A percentile compares a stretch with the other conserved stretches of the same genome.
Conservation (phyloP, 176 grass and related monocot species). For the Raddia distichophylla region DNA sequence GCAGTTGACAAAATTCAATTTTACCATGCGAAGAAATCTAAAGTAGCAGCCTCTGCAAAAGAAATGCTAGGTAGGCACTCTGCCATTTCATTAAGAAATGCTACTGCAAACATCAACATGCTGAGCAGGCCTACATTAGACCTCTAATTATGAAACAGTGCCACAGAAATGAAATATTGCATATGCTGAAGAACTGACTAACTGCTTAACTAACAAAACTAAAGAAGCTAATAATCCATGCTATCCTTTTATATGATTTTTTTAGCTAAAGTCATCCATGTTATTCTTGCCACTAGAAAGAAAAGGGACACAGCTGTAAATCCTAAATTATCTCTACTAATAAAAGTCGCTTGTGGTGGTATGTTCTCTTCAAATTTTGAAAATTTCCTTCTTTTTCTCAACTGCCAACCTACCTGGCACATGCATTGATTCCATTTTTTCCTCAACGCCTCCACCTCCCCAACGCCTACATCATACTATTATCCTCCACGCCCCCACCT, state of each 20-base stretch:
- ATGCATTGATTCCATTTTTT: too few species aligned
- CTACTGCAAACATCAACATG: not conserved
- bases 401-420: too few species aligned
- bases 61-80: not conserved
- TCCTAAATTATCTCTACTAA: too few species aligned
- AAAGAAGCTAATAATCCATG: slow-evolving; percentile 6
- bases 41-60: slow-evolving; percentile 19
- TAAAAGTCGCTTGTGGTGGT: too few species aligned
- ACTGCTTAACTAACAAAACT: not conserved
- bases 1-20: not conserved
- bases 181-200: not conserved
- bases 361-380: too few species aligned
- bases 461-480: too few species aligned
- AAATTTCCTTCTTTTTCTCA: too few species aligned
- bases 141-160: not conserved
- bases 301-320: not conserved
- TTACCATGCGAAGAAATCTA: not conserved
- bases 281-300: not conserved
- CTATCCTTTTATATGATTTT: not conserved
- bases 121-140: not conserved
- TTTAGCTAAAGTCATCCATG: not conserved
- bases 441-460: too few species aligned
- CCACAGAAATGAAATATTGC: not conserved
- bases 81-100: slow-evolving; percentile 13
- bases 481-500: too few species aligned